A percentile compares a stretch with the other conserved stretches of the same genome.
These are phyloP conservation scores for Gaeumannomyces tritici DNA, from an alignment of 2,329 filamentous ascomycete genomes.

Conservation along the genomic window DNA sequence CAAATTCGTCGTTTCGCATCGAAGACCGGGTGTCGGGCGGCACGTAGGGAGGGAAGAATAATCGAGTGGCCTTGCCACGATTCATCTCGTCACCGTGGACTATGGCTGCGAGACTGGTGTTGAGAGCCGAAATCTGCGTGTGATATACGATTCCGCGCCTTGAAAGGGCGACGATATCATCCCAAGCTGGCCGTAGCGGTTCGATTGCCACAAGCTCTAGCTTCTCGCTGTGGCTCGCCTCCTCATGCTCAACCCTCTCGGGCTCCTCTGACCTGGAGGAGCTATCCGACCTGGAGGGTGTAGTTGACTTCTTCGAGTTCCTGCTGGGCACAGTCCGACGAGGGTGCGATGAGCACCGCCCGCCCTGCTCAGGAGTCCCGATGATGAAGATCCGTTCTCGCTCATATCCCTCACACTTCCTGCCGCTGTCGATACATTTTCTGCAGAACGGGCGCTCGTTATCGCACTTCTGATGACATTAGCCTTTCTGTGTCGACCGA, in stretches of 20 bases:
- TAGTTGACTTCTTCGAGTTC: slow-evolving; percentile 9
- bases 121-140: slow-evolving; percentile 34
- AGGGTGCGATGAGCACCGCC: slow-evolving; percentile 48
- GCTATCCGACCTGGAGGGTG: background rate
- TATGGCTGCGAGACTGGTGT: slow-evolving; percentile 29
- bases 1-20: slow-evolving; percentile 25
- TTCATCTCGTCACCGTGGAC: slow-evolving; percentile 13
- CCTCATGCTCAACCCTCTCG: background rate
- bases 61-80: slow-evolving; percentile 17
- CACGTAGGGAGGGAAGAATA: slow-evolving; percentile 29
- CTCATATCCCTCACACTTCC: slow-evolving; percentile 53
- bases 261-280: background rate
- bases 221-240: slow-evolving; percentile 7
- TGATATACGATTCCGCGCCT: slow-evolving; percentile 24
- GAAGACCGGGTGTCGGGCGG: slow-evolving; percentile 26
- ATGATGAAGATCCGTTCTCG: slow-evolving; percentile 55
- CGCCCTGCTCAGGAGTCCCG: slow-evolving; percentile 43
- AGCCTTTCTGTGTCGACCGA: background rate
- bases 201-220: slow-evolving; percentile 23
- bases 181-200: slow-evolving; percentile 40
- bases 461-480: slow-evolving; percentile 38
- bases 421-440: slow-evolving; percentile 48
- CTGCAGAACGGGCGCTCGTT: slow-evolving; percentile 50
- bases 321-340: slow-evolving; percentile 27
- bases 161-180: slow-evolving; percentile 32